Conservation (phyloP, 108 stramenopile species). For the Cyclotella choctawhatcheeana region DNA sequence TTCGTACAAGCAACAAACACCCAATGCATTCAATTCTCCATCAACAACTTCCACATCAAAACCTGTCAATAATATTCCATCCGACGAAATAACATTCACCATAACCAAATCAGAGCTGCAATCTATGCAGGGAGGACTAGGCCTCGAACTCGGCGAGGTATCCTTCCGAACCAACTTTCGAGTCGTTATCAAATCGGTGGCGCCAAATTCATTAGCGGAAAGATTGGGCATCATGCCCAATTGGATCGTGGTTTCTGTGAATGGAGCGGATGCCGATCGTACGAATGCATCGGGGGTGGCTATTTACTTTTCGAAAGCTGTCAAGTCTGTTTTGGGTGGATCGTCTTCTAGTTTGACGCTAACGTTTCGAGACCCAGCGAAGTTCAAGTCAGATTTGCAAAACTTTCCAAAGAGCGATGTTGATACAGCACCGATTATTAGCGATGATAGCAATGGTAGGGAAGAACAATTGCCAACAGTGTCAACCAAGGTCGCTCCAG, state of each 20-base stretch:
- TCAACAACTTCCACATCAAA: not conserved
- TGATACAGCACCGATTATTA: no score
- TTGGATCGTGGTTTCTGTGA: conserved; percentile 70
- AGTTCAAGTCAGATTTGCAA: conserved; percentile 56
- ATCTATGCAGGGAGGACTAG: conserved; percentile 57
- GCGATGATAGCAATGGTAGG: no score
- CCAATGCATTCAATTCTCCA: not conserved
- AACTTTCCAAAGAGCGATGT: conserved; percentile 34
- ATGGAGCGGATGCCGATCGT: conserved; percentile 59
- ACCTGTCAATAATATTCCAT: conserved; percentile 3
- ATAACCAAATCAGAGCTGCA: conserved; percentile 60
- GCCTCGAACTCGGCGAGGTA: conserved; percentile 75
- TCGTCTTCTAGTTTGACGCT: conserved; percentile 41
- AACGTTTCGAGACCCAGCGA: conserved; percentile 72
- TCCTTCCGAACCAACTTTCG: conserved; percentile 77
- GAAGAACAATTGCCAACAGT: conserved; percentile 48
- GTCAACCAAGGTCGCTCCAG: conserved; percentile 80
- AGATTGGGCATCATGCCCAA: conserved; percentile 63
- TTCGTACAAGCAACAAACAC: conserved; percentile 27
- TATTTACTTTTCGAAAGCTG: conserved; percentile 61
- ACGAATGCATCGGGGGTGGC: conserved; percentile 79
- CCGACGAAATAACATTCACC: conserved; percentile 55
- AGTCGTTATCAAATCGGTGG: conserved; percentile 78
- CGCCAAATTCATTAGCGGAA: conserved; percentile 66
- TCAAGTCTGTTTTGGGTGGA: conserved; percentile 29